Percentiles rank a stretch among this genome's conserved stretches.
Evolutionary conservation across 2,329 filamentous ascomycete species (phyloP).

Genomic region (Ascocoryne sarcoides): DNA sequence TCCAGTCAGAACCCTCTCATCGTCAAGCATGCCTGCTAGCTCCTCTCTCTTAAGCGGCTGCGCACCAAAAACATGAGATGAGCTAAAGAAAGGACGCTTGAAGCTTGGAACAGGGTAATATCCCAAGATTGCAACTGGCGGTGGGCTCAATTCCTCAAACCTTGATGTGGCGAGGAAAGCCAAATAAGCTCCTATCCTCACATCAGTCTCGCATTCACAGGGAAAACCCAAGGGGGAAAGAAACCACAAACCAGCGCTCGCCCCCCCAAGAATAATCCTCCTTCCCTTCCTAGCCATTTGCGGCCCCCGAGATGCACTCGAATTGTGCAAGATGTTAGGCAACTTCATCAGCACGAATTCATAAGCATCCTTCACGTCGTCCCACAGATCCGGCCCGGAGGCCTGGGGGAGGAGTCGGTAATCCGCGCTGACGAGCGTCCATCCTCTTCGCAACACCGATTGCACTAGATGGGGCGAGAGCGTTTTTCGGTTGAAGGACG

Average conservation of each 20-base stretch:
- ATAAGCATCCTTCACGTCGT: conserved; percentile 6
- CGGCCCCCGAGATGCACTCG: not conserved
- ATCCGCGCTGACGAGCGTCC: conserved; percentile 7
- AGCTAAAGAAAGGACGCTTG: not conserved
- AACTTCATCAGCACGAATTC: conserved; percentile 1
- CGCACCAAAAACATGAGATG: not conserved
- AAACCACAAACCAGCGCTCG: not conserved
- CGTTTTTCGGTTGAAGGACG: conserved; percentile 5
- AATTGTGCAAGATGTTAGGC: not conserved
- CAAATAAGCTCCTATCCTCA: too few relatives aligned
- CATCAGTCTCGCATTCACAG: too few relatives aligned
- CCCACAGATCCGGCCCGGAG: conserved; percentile 2
- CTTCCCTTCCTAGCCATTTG: not conserved
- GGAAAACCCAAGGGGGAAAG: too few relatives aligned
- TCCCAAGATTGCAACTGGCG: not conserved
- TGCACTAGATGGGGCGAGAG: conserved; percentile 6
- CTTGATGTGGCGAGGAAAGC: not conserved
- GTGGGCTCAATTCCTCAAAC: not conserved
- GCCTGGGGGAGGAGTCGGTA: conserved; percentile 7
- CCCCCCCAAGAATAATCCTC: not conserved
- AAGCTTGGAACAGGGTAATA: not conserved
- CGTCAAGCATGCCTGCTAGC: not conserved
- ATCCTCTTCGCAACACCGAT: conserved; percentile 3
- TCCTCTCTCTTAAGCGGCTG: not conserved
- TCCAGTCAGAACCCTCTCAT: not conserved